Evolutionary conservation across 495 filamentous ascomycete species (phyloP), one percentile per base, ranked within the genome.

Genomic region (Zalerion maritima): DNA sequence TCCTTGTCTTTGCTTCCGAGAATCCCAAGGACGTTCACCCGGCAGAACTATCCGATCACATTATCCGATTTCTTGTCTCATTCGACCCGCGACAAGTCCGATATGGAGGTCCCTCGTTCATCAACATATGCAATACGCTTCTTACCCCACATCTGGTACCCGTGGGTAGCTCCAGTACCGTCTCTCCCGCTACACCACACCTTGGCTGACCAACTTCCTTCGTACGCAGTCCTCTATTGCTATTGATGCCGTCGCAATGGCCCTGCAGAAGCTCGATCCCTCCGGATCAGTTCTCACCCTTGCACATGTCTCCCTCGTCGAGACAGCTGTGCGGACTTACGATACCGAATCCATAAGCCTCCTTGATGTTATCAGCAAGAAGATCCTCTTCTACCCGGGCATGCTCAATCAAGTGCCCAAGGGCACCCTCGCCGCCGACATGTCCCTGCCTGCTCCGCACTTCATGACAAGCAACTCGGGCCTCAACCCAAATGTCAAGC

Each of bases 251-350:
- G 57, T 86, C 16, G 54, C 68, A 22, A 58, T 68, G 29, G 77
- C 77, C 12, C 69, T 92, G 31, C 55, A 86, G 13, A 70, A 68
- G 38, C 58, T 92, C 9, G 78, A 89, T 36, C 72, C 78, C 7
- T 64, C 69, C n/a, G 70, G 68, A 24, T 67, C 67, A 11, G 67
- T 75, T 18, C 70, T 91, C 34, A 87, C 81, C 3, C 67, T 65
- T 2, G 60, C 58, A 24, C 83, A 91, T 37, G 41, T 77, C 15
- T 34, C 60, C 4, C 60, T 87, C 17, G 55, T 68, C 17, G 69
- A 58, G 14, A 51, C 80, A 3, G 81, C 78, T 28, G 49, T 78
- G 11, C 54, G 61, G 14, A 48, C 59, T 2, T 63, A 58, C 42
- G 34, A 41, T 1, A 52, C 54, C 17, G 37, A 55, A 56, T 47